Percentiles rank a stretch among this genome's conserved stretches.
These are phyloP conservation scores for Verticillium longisporum DNA, from an alignment of 2,329 filamentous ascomycete species.

Conservation along the genomic window DNA sequence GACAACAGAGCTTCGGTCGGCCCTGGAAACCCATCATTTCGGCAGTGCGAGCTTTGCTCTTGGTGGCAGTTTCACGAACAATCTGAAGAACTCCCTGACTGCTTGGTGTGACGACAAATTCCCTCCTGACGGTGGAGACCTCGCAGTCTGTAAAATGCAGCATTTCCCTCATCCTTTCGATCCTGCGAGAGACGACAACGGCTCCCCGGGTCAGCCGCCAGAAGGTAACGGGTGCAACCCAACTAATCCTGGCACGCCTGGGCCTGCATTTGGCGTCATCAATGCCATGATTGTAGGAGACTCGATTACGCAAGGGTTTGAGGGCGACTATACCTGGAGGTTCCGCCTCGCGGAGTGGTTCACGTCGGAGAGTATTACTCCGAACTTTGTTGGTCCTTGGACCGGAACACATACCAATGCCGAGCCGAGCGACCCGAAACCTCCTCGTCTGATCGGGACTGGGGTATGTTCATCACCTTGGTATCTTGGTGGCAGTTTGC, in stretches of 20 bases:
- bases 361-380: slow-evolving; percentile 11
- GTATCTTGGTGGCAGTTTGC: no score
- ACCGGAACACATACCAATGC: slow-evolving; percentile 20
- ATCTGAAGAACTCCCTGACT: not conserved
- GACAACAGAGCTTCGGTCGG: not conserved
- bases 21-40: not conserved
- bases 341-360: slow-evolving; percentile 34
- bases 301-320: slow-evolving; percentile 28
- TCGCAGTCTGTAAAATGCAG: not conserved
- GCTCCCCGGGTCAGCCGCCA: not conserved
- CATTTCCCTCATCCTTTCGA: not conserved
- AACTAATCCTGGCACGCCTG: not conserved
- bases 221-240: not conserved
- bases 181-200: not conserved
- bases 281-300: slow-evolving; percentile 28
- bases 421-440: slow-evolving; percentile 3
- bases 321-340: slow-evolving; percentile 35
- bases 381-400: slow-evolving; percentile 28
- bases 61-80: not conserved
- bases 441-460: slow-evolving; percentile 10
- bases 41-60: not conserved
- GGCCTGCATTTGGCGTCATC: not conserved
- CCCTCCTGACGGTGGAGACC: not conserved
- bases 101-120: not conserved
- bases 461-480: not conserved